Evolutionary conservation across 495 filamentous ascomycete species (phyloP).

Genomic region (Aspergillus biplanus): DNA sequence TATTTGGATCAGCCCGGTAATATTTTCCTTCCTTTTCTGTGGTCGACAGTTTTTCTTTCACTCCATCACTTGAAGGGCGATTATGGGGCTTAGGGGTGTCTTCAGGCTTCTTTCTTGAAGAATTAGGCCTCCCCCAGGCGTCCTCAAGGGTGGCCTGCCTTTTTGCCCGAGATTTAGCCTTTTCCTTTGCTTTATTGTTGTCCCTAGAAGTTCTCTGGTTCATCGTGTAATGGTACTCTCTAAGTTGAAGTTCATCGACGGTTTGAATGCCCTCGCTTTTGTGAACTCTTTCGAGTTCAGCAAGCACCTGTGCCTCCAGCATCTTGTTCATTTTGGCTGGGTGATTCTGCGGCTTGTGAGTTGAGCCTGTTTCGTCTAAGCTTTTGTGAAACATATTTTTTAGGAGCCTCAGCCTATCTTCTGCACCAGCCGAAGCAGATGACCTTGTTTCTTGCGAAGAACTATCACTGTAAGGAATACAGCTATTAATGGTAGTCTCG

Average conservation of each 20-base stretch:
- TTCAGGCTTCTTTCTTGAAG: conserved; percentile 12
- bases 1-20: conserved; percentile 8
- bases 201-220: conserved; percentile 26
- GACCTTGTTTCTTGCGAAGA: conserved; percentile 2
- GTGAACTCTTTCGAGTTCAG: conserved; percentile 12
- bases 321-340: background rate
- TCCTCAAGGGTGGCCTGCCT: conserved; percentile 35
- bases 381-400: background rate
- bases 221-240: conserved; percentile 31
- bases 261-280: conserved; percentile 16
- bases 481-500: background rate
- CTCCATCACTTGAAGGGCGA: no score
- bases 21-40: background rate
- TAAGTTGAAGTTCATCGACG: conserved; percentile 18
- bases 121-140: conserved; percentile 28
- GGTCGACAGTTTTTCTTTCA: background rate
- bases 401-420: background rate
- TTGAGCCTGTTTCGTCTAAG: background rate
- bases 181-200: conserved; percentile 15
- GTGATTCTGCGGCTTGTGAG: background rate
- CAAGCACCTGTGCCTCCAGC: conserved; percentile 8
- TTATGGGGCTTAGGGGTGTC: background rate
- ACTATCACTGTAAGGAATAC: background rate
- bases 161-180: conserved; percentile 23
- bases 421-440: background rate